Evolutionary conservation across 1,284 basidiomycete species (phyloP), one percentile per base, ranked within the genome.

Genomic region (Melanopsichium pennsylvanicum): DNA sequence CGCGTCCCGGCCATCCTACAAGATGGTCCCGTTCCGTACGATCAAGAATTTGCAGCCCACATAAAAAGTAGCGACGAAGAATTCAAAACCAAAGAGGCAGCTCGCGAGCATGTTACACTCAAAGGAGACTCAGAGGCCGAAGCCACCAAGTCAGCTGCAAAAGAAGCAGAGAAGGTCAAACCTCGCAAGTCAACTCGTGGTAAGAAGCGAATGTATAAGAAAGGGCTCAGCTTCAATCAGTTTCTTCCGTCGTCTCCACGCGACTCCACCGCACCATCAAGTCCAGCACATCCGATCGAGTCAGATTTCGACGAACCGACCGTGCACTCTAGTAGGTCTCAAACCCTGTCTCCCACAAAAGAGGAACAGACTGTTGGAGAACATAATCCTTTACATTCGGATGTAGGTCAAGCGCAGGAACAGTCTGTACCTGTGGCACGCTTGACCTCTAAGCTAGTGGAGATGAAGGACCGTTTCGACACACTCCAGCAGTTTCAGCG

Each of bases 1-100:
- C 58, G 64, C 15, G 10, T 68, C 3, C 64, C 64, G 5, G 27
- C 29, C 19, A 50, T 68, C 15, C 19, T 45, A 11, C 64, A 68
- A 34, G 31, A 61, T 6, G 23, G 34, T 6, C 36, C 52, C 4
- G 23, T 68, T 18, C 64, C 32, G 10, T 18, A 61, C 38, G 27
- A 39, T 1, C 26, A 67, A 19, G 33, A 16, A 7, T 47, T 61
- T 29, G 32, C 25, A 2, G 21, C 36, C 0, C 34, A 15, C 27
- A 23, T 60, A 27, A 48, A 61, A 25, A 31, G 29, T 18, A 26
- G 23, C 3, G 50, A 64, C 16, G 21, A 35, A 8, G 46, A 49
- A 5, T 19, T 42, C 3, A 43, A 41, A 2, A 27, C 58, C 11
- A 31, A 41, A 8, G 27, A 25, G 9, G 37, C 42, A 4, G 55